Percentiles rank a stretch among this genome's conserved stretches.
Evolutionary conservation across 768 basidiomycete species (phyloP).

Genomic region (Suillus cothurnatus): DNA sequence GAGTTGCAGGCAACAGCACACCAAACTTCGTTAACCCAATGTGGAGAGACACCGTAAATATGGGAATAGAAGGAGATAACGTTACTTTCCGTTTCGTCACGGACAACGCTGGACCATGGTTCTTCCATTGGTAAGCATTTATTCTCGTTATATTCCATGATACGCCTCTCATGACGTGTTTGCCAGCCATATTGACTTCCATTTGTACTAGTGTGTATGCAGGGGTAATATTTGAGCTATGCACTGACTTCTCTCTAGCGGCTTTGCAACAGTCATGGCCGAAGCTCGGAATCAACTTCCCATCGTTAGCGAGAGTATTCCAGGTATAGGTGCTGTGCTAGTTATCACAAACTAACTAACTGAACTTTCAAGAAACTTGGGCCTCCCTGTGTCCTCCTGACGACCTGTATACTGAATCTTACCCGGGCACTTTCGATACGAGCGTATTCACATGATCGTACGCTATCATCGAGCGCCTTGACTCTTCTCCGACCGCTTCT

Average conservation of each 20-base stretch:
- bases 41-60: conserved; percentile 37
- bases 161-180: conserved; percentile 8
- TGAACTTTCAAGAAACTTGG: conserved; percentile 23
- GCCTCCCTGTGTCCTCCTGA: background rate
- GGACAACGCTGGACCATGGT: conserved; percentile 69
- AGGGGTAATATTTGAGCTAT: background rate
- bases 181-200: conserved; percentile 34
- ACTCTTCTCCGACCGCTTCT: background rate
- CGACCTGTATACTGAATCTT: conserved; percentile 1
- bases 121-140: conserved; percentile 41
- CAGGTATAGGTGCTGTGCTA: conserved; percentile 17
- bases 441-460: background rate
- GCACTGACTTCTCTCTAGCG: conserved; percentile 20
- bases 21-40: conserved; percentile 41
- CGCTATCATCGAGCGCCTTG: background rate
- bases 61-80: conserved; percentile 38
- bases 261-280: conserved; percentile 34
- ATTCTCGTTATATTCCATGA: background rate
- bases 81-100: conserved; percentile 62
- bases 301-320: conserved; percentile 7
- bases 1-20: conserved; percentile 31
- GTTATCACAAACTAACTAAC: background rate
- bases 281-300: conserved; percentile 24
- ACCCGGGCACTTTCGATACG: background rate
- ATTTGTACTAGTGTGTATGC: conserved; percentile 26